These are phyloP conservation scores for Phytophthora palmivora DNA, from an alignment of 352 stramenopile genomes.

Conservation along the genomic window DNA sequence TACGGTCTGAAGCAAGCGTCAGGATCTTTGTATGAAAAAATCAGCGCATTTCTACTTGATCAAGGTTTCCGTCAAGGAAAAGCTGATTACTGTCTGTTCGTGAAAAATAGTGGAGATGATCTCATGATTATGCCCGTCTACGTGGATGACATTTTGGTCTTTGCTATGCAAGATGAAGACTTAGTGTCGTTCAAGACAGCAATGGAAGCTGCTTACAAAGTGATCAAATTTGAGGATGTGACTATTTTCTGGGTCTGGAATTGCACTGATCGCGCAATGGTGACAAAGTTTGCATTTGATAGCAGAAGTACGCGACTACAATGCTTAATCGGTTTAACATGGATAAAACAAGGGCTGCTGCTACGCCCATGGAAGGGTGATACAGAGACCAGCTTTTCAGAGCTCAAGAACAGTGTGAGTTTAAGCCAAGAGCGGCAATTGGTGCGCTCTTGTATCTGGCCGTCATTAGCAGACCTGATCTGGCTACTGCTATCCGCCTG, in stretches of 20 bases:
- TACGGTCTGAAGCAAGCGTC: conserved; percentile 44
- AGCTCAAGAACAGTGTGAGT: conserved; percentile 3
- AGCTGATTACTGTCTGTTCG: conserved; percentile 37
- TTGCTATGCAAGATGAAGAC: conserved; percentile 2
- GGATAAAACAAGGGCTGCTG: not conserved
- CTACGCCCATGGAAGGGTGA: conserved; percentile 16
- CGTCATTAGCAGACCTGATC: conserved; percentile 15
- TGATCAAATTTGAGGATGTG: conserved; percentile 7
- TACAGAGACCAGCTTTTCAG: conserved; percentile 13
- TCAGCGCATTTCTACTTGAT: conserved; percentile 12
- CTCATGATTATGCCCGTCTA: conserved; percentile 36
- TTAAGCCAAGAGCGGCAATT: conserved; percentile 8
- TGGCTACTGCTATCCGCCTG: conserved; percentile 8
- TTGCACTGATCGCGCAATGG: conserved; percentile 12
- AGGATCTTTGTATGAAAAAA: conserved; percentile 30
- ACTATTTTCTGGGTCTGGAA: conserved; percentile 20
- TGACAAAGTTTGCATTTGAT: conserved; percentile 6
- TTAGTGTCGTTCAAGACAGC: conserved; percentile 11
- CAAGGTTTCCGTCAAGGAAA: conserved; percentile 11
- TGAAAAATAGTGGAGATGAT: not conserved
- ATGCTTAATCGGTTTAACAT: conserved; percentile 14
- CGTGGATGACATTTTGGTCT: conserved; percentile 40
- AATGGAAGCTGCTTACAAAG: conserved; percentile 5
- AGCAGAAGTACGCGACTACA: conserved; percentile 12
- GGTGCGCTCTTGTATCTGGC: conserved; percentile 21